A percentile compares a stretch with the other conserved stretches of the same genome.
Evolutionary conservation across 257 asterid species (phyloP).

Genomic region (Thymus quinquecostatus): DNA sequence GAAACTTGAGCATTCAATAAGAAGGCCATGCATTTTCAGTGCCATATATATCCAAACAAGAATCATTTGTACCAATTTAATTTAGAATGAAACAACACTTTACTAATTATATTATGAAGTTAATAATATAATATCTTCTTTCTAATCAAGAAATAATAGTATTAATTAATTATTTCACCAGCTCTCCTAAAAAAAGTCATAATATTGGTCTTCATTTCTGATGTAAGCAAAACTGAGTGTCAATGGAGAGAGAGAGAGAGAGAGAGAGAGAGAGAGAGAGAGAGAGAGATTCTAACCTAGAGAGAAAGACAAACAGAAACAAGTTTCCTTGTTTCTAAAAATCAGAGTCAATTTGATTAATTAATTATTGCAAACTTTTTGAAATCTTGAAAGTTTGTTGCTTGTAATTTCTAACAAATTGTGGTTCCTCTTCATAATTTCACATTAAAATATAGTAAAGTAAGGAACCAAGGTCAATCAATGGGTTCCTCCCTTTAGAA

Average conservation of each 20-base stretch:
- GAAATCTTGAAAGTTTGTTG: conserved; percentile 53
- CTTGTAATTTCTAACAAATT: conserved; percentile 55
- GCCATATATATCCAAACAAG: background rate
- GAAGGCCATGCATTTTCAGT: background rate
- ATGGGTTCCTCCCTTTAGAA: conserved; percentile 40
- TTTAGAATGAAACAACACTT: background rate
- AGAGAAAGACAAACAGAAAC: conserved; percentile 82
- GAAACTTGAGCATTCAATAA: too few relatives aligned
- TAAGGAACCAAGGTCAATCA: conserved; percentile 70
- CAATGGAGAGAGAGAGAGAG: conserved; percentile 74
- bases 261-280: conserved; percentile 60
- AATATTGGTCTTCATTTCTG: conserved; percentile 58
- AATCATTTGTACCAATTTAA: background rate
- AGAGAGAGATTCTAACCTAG: conserved; percentile 56
- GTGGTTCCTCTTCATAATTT: conserved; percentile 37
- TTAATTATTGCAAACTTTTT: conserved; percentile 43
- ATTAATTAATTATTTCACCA: conserved; percentile 35
- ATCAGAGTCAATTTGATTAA: conserved; percentile 50
- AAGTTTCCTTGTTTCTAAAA: conserved; percentile 55
- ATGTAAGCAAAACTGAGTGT: conserved; percentile 53
- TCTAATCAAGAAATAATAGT: conserved; percentile 31
- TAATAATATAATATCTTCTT: background rate
- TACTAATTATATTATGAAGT: too few relatives aligned
- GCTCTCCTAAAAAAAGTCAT: conserved; percentile 44
- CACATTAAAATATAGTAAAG: conserved; percentile 31